These are phyloP conservation scores for Prunus kanzakura DNA, from an alignment of 306 rosid genomes.

Conservation along the genomic window DNA sequence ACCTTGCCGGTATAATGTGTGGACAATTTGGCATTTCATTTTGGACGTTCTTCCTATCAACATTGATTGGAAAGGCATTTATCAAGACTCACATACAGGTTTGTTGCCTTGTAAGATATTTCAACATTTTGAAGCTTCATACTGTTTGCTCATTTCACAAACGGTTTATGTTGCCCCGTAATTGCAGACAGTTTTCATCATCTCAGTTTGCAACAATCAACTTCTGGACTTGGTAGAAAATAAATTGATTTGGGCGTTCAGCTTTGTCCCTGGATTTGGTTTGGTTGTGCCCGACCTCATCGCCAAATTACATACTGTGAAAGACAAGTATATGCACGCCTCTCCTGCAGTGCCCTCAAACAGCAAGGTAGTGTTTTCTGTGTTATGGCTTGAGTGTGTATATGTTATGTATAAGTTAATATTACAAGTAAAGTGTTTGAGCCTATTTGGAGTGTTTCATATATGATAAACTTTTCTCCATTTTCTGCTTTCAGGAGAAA, in stretches of 20 bases:
- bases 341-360: slow-evolving; percentile 40
- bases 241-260: slow-evolving; percentile 54
- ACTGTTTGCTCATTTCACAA: background rate
- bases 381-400: background rate
- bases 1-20: slow-evolving; percentile 80
- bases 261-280: slow-evolving; percentile 52
- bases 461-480: background rate
- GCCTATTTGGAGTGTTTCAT: background rate
- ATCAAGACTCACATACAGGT: slow-evolving; percentile 75
- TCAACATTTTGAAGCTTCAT: background rate
- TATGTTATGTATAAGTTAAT: background rate
- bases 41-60: slow-evolving; percentile 64
- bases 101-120: background rate
- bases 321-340: slow-evolving; percentile 52
- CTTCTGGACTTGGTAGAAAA: slow-evolving; percentile 67
- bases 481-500: slow-evolving; percentile 35
- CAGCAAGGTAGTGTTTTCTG: slow-evolving; percentile 35
- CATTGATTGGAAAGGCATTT: slow-evolving; percentile 72
- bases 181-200: slow-evolving; percentile 62
- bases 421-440: background rate
- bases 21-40: slow-evolving; percentile 54
- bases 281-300: slow-evolving; percentile 38
- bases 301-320: slow-evolving; percentile 42
- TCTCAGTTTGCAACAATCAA: slow-evolving; percentile 73
- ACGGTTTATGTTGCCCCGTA: background rate